phyloP scores from a whole-genome alignment of 192 early-diverging fungal genomes.

The Coemansia sp. region DNA sequence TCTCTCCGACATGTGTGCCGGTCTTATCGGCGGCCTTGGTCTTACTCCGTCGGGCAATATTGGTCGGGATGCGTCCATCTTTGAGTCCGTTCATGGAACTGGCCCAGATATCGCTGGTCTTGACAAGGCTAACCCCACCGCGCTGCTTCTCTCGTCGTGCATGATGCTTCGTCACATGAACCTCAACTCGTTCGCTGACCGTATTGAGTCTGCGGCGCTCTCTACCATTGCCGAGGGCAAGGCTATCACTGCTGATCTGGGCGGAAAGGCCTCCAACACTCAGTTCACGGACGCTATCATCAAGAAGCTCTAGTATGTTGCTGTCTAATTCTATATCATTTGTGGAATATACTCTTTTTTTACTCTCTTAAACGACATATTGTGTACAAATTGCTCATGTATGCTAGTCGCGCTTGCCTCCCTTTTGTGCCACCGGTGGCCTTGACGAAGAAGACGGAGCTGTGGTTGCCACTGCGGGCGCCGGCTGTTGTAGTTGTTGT shows the following conservation, averaged over 20 bases:
- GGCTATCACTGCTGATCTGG: conserved; percentile 87
- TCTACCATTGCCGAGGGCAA: conserved; percentile 94
- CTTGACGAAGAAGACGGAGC: conserved; percentile 1
- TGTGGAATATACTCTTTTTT: neutral
- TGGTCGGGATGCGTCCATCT: conserved; percentile 97
- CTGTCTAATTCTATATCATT: neutral
- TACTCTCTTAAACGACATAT: neutral
- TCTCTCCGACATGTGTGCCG: conserved; percentile 96
- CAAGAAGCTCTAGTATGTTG: conserved; percentile 50
- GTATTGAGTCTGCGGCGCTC: conserved; percentile 91
- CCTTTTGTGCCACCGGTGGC: conserved; percentile 17
- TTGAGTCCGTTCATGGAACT: conserved; percentile 94
- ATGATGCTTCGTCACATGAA: conserved; percentile 99
- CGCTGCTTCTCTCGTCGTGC: conserved; percentile 90
- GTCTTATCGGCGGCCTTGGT: conserved; percentile 97
- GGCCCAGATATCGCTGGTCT: conserved; percentile 98
- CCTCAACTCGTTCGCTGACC: conserved; percentile 76
- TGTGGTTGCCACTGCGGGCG: neutral
- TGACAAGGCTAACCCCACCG: conserved; percentile 95
- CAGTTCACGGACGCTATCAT: conserved; percentile 90
- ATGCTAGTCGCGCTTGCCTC: conserved; percentile 31
- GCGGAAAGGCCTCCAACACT: conserved; percentile 81
- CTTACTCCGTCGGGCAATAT: conserved; percentile 99
- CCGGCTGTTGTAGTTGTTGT: neutral
- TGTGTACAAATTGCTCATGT: neutral